Evolutionary conservation across 1,139 yeast species (phyloP).

Genomic region (Blastobotrys serpentis): DNA sequence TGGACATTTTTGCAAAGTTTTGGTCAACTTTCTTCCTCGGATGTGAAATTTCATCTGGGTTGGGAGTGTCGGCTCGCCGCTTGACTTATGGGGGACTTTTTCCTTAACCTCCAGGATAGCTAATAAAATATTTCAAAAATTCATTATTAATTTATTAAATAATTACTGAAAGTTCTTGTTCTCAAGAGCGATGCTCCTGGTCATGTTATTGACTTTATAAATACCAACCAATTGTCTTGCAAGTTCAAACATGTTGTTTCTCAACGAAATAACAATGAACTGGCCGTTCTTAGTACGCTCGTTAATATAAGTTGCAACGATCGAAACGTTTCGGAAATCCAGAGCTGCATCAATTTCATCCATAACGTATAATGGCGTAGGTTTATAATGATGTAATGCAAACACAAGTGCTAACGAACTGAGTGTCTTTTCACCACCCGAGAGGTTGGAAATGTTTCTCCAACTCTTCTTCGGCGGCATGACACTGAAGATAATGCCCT

Average conservation of each 20-base stretch:
- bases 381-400: slow-evolving; percentile 94
- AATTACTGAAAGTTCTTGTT: slow-evolving; percentile 48
- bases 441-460: slow-evolving; percentile 90
- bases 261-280: slow-evolving; percentile 87
- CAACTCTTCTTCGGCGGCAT: slow-evolving; percentile 99
- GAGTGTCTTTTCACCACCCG: slow-evolving; percentile 97
- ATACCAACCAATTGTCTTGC: slow-evolving; percentile 94
- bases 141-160: too few species aligned
- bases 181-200: slow-evolving; percentile 74
- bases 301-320: slow-evolving; percentile 94
- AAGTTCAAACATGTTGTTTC: slow-evolving; percentile 97
- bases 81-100: neutral
- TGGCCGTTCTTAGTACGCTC: slow-evolving; percentile 96
- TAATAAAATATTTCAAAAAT: too few species aligned
- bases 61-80: slow-evolving; percentile 1
- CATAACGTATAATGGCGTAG: slow-evolving; percentile 97
- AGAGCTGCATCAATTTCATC: slow-evolving; percentile 99
- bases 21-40: neutral
- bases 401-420: slow-evolving; percentile 94
- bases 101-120: too few species aligned
- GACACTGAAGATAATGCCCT: slow-evolving; percentile 93
- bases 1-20: neutral
- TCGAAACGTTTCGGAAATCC: slow-evolving; percentile 94
- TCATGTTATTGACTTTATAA: slow-evolving; percentile 89
- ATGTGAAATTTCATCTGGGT: neutral